Conservation (phyloP, 768 basidiomycete genomes). For the Tubosaeta sp. region DNA sequence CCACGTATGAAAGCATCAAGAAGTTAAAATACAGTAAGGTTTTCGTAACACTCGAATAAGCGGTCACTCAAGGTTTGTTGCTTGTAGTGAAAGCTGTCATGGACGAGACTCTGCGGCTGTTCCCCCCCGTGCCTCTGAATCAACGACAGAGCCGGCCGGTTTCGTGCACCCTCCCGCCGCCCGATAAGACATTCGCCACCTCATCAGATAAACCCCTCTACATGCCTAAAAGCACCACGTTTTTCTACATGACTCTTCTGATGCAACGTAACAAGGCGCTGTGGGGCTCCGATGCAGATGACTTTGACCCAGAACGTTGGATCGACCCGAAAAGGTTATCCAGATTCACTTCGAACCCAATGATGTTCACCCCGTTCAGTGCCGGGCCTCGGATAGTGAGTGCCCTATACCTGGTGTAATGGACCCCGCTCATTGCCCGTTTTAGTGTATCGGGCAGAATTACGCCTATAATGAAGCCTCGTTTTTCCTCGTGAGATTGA, state of each 20-base stretch:
- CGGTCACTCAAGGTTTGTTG: conserved; percentile 2
- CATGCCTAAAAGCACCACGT: conserved; percentile 52
- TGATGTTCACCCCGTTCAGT: conserved; percentile 73
- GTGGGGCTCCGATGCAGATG: conserved; percentile 74
- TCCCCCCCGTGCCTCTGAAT: conserved; percentile 76
- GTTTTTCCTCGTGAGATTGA: conserved; percentile 63
- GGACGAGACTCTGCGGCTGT: conserved; percentile 74
- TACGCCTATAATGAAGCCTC: conserved; percentile 75
- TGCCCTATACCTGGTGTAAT: conserved; percentile 9
- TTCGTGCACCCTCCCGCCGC: conserved; percentile 47
- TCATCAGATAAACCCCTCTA: conserved; percentile 43
- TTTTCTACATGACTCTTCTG: conserved; percentile 59
- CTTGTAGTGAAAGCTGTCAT: conserved; percentile 65
- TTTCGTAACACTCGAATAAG: not conserved
- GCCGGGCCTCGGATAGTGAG: conserved; percentile 58
- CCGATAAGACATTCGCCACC: conserved; percentile 44
- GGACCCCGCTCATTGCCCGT: conserved; percentile 12
- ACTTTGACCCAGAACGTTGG: conserved; percentile 81
- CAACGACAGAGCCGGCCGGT: conserved; percentile 51
- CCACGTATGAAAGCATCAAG: conserved; percentile 55
- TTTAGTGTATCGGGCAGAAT: conserved; percentile 66
- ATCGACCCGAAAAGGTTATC: conserved; percentile 52
- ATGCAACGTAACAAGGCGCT: conserved; percentile 62
- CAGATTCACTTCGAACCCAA: conserved; percentile 52
- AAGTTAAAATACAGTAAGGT: conserved; percentile 61